A percentile compares a stretch with the other conserved stretches of the same genome.
phyloP scores from a whole-genome alignment of 176 grass and related monocot genomes.

The Luzula sylvatica region DNA sequence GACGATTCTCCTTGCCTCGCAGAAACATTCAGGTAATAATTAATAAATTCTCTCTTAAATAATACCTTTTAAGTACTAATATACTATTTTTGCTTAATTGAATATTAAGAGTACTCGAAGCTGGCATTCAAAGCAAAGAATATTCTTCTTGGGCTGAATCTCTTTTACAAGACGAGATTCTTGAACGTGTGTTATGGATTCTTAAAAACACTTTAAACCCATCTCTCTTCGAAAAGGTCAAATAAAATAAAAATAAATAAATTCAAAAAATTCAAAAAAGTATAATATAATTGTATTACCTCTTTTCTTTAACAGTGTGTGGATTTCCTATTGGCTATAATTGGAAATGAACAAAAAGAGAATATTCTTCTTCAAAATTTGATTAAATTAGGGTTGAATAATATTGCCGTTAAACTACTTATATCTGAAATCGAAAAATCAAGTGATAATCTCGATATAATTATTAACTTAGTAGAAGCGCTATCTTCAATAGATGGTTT shows the following conservation, averaged over 20 bases:
- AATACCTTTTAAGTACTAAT: conserved; percentile 10
- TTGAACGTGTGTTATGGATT: conserved; percentile 75
- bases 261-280: no score
- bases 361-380: conserved; percentile 67
- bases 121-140: conserved; percentile 35
- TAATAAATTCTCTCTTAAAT: neutral
- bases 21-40: conserved; percentile 72
- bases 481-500: conserved; percentile 55
- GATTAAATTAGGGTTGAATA: conserved; percentile 53
- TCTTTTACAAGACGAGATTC: conserved; percentile 55
- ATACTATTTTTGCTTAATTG: conserved; percentile 10
- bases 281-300: no score
- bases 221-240: conserved; percentile 73
- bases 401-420: conserved; percentile 49
- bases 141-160: conserved; percentile 58
- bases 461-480: conserved; percentile 70
- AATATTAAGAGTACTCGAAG: conserved; percentile 47
- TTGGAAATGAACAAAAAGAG: conserved; percentile 46
- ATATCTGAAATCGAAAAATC: conserved; percentile 54
- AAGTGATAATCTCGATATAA: conserved; percentile 36
- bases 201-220: conserved; percentile 57
- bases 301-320: conserved; percentile 40
- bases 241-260: neutral
- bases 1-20: conserved; percentile 63
- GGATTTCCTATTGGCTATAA: conserved; percentile 61